Evolutionary conservation across 2,329 filamentous ascomycete species (phyloP).

Genomic region (Pseudogymnoascus sp.): DNA sequence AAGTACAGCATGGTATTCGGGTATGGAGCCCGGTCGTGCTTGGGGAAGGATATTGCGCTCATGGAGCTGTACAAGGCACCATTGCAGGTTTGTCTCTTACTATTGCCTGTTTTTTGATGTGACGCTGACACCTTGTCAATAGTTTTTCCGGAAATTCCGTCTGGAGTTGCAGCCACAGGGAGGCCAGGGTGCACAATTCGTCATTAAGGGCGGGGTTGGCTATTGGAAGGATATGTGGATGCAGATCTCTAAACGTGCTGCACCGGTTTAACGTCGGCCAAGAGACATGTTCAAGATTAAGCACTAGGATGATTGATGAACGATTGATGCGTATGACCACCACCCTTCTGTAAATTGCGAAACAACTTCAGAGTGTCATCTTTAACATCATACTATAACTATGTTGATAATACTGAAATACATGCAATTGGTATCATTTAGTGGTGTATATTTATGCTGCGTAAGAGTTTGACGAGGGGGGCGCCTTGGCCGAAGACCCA

Average conservation of each 20-base stretch:
- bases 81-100: constrained; percentile 19
- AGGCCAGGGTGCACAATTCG: constrained; percentile 28
- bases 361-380: background rate
- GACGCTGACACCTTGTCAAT: constrained; percentile 13
- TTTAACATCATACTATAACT: background rate
- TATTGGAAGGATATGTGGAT: constrained; percentile 36
- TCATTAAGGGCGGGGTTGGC: constrained; percentile 35
- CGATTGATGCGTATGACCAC: background rate
- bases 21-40: constrained; percentile 39
- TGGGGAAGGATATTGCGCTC: constrained; percentile 42
- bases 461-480: background rate
- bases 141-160: constrained; percentile 36
- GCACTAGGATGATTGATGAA: background rate
- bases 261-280: background rate
- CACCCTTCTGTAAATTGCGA: background rate
- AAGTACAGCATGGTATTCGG: constrained; percentile 44
- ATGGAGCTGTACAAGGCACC: constrained; percentile 45
- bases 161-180: constrained; percentile 25
- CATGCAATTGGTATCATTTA: background rate
- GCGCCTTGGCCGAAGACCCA: no score
- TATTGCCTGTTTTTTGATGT: background rate
- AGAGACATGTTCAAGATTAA: background rate
- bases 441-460: background rate
- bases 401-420: background rate
- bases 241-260: constrained; percentile 19